Conservation (phyloP, 306 rosid genomes). For the Hylodesmum podocarpum region DNA sequence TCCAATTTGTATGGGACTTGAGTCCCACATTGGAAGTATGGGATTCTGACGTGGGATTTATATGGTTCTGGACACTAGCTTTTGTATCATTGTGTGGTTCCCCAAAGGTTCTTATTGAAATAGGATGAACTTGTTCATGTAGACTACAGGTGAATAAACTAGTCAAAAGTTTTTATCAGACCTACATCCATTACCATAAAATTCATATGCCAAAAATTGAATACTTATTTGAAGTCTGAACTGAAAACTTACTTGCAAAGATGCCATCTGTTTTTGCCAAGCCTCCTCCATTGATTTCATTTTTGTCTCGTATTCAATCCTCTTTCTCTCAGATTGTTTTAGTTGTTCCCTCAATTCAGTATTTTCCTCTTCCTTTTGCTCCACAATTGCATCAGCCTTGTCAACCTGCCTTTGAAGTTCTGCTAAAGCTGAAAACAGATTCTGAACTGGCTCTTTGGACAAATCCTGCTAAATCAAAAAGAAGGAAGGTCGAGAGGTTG, state of each 20-base stretch:
- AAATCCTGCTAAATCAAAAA: conserved; percentile 41
- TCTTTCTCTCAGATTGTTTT: conserved; percentile 63
- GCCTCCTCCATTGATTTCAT: conserved; percentile 93
- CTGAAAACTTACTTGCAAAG: conserved; percentile 84
- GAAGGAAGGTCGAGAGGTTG: background rate
- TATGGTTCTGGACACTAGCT: background rate
- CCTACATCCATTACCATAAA: conserved; percentile 13
- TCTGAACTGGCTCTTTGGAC: conserved; percentile 48
- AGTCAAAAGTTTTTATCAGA: conserved; percentile 7
- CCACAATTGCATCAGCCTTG: conserved; percentile 66
- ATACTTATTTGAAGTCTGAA: conserved; percentile 29
- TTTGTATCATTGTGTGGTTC: background rate
- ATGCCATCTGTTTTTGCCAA: conserved; percentile 95
- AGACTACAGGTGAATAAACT: background rate
- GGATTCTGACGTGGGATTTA: background rate
- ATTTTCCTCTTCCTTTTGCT: conserved; percentile 85
- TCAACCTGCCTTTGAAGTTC: conserved; percentile 69
- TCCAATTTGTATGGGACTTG: background rate
- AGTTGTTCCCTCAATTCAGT: conserved; percentile 71
- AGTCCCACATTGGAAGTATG: background rate
- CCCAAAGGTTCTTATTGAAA: background rate
- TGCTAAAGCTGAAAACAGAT: conserved; percentile 51
- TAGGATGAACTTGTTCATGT: conserved; percentile 4
- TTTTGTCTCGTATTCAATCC: conserved; percentile 82
- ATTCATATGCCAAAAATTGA: conserved; percentile 20